Conservation (phyloP, 116 monocot genomes). For the Zostera marina region DNA sequence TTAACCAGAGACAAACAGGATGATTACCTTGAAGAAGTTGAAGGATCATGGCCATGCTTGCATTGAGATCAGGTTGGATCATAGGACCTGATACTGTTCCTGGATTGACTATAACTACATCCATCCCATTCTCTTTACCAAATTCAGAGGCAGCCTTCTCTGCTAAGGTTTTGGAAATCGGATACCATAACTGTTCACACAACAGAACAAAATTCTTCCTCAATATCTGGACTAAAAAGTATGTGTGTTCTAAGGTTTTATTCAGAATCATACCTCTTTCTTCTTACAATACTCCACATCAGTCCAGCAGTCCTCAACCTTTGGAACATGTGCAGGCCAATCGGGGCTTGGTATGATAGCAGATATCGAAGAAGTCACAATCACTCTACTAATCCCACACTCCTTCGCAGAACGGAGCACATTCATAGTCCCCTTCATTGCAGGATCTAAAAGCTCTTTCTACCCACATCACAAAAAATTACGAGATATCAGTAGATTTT, state of each 20-base stretch:
- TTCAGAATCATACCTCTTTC: conserved; percentile 64
- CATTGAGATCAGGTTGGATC: conserved; percentile 54
- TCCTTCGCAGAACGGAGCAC: conserved; percentile 79
- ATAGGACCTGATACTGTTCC: conserved; percentile 78
- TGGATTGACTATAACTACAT: conserved; percentile 77
- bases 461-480: too few relatives aligned
- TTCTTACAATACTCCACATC: conserved; percentile 76
- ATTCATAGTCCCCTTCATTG: conserved; percentile 83
- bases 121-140: conserved; percentile 49
- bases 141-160: conserved; percentile 90
- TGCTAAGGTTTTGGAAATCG: conserved; percentile 72
- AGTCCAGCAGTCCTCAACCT: conserved; percentile 76
- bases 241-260: too few relatives aligned
- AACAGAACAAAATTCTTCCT: background rate
- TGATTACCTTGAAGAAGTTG: conserved; percentile 56
- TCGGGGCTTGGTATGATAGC: conserved; percentile 69
- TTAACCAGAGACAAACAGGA: too few relatives aligned
- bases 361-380: conserved; percentile 84
- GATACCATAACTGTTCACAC: conserved; percentile 65
- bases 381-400: conserved; percentile 48
- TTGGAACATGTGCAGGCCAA: conserved; percentile 57
- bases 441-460: conserved; percentile 63
- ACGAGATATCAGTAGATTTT: too few relatives aligned
- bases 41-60: conserved; percentile 66
- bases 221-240: too few relatives aligned